A percentile compares a stretch with the other conserved stretches of the same genome.
Conservation (phyloP, 768 basidiomycete genomes). For the Xerocomellus chrysenteron region DNA sequence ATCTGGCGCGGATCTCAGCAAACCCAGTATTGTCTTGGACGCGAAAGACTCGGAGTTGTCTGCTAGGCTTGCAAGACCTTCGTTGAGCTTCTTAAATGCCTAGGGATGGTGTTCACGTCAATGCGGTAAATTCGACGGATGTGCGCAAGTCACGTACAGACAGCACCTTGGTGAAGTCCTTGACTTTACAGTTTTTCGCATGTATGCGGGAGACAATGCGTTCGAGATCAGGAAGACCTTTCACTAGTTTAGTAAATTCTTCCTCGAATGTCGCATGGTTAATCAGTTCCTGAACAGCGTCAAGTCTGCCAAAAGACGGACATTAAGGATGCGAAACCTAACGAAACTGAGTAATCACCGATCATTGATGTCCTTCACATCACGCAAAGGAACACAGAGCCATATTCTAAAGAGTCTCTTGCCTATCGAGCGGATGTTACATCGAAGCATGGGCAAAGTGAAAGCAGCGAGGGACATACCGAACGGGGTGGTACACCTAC, state of each 20-base stretch:
- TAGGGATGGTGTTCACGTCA: conserved; percentile 30
- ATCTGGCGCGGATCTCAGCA: conserved; percentile 82
- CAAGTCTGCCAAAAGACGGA: conserved; percentile 55
- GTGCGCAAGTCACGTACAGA: conserved; percentile 43
- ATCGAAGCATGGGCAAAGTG: background rate
- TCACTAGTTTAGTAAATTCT: conserved; percentile 72
- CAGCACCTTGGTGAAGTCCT: conserved; percentile 85
- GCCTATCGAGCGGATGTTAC: conserved; percentile 45
- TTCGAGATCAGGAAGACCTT: conserved; percentile 87
- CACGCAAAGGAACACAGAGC: conserved; percentile 89
- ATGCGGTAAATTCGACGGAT: background rate
- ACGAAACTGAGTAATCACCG: conserved; percentile 48
- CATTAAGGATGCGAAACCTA: conserved; percentile 13
- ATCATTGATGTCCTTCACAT: conserved; percentile 82
- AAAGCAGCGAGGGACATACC: conserved; percentile 44
- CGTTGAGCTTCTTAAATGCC: conserved; percentile 75
- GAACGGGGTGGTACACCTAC: conserved; percentile 87
- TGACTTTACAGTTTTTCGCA: conserved; percentile 84
- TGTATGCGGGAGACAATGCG: conserved; percentile 94
- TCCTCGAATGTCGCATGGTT: conserved; percentile 73
- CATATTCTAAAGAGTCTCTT: conserved; percentile 96
- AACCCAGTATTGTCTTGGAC: conserved; percentile 69
- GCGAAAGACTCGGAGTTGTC: conserved; percentile 71
- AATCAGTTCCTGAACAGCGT: conserved; percentile 92
- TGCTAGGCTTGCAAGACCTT: conserved; percentile 61